phyloP scores from a whole-genome alignment of 225 moss, liverwort and hornwort species.

The Neckera pumila region DNA sequence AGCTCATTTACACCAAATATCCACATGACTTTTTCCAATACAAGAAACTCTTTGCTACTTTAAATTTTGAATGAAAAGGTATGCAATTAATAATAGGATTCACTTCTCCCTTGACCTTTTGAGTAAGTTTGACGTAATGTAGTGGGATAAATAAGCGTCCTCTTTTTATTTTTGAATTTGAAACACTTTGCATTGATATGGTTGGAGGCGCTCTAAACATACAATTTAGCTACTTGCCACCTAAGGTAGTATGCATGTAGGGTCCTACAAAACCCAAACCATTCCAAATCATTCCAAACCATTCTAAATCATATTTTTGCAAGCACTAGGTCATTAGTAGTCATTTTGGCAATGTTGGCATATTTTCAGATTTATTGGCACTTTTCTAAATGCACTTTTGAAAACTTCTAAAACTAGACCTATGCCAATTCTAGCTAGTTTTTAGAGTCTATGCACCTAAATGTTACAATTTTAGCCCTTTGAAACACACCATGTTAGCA shows the following conservation, averaged over 20 bases:
- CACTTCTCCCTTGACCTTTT: neutral
- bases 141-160: fast-evolving
- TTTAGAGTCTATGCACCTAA: too few relatives aligned
- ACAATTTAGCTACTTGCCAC: neutral
- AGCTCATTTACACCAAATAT: neutral
- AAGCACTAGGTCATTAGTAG: neutral
- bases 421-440: neutral
- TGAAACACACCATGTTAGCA: neutral
- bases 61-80: neutral
- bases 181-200: neutral
- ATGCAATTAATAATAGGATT: neutral
- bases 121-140: neutral
- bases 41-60: too few relatives aligned
- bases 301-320: neutral
- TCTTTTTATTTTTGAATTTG: neutral
- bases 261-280: neutral
- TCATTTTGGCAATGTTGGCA: neutral
- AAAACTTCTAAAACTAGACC: neutral
- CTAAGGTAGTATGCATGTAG: fast-evolving
- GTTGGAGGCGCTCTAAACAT: neutral
- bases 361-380: fast-evolving
- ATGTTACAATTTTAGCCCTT: neutral
- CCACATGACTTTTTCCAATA: neutral
- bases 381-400: neutral
- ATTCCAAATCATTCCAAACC: neutral